Percentiles rank a stretch among this genome's conserved stretches.
These are phyloP conservation scores for Mucor piriformis DNA, from an alignment of 371 early-diverging fungal genomes.

Conservation along the genomic window DNA sequence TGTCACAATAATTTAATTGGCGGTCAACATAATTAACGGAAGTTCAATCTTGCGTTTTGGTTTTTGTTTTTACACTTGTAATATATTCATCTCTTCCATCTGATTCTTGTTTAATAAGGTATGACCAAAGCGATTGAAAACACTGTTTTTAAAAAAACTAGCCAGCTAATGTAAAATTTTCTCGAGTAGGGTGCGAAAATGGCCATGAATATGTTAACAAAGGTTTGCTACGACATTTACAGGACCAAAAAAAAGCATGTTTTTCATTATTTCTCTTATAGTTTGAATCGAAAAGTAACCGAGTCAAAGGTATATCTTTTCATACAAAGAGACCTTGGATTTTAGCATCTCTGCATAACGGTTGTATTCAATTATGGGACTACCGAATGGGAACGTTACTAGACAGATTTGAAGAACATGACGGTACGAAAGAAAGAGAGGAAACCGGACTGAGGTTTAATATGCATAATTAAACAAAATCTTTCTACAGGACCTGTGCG, in stretches of 20 bases:
- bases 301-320: constrained; percentile 97
- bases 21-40: too few species aligned
- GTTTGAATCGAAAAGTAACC: constrained; percentile 97
- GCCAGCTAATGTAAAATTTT: too few species aligned
- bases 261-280: constrained; percentile 33
- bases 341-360: constrained; percentile 97
- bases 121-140: too few species aligned
- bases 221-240: not conserved
- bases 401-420: constrained; percentile 97
- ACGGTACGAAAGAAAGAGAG: constrained; percentile 65
- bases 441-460: not conserved
- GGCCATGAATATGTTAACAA: not conserved
- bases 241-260: not conserved
- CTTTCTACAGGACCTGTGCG: constrained; percentile 99
- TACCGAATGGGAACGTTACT: constrained; percentile 97
- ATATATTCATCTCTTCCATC: too few species aligned
- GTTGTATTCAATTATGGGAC: constrained; percentile 98
- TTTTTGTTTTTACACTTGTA: too few species aligned
- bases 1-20: too few species aligned
- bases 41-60: too few species aligned
- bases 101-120: too few species aligned
- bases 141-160: too few species aligned
- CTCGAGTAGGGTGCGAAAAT: not conserved
- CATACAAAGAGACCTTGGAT: constrained; percentile 99
- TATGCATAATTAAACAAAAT: not conserved